phyloP scores from a whole-genome alignment of 345 rosid genomes.

The Cardiospermum halicacabum region DNA sequence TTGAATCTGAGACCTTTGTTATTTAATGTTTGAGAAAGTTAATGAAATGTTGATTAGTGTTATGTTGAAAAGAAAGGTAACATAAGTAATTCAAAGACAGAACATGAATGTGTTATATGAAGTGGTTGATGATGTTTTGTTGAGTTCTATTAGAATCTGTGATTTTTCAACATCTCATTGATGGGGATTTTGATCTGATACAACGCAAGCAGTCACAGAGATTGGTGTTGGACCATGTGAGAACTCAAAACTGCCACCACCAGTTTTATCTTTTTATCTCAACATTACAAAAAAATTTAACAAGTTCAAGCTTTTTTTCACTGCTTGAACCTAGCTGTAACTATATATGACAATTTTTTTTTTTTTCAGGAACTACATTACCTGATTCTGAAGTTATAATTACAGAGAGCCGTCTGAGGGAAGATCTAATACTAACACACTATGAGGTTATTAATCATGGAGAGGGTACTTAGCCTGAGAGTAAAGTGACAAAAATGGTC shows the following conservation, averaged over 20 bases:
- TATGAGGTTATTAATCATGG: slow-evolving; percentile 5
- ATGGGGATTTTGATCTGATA: background rate
- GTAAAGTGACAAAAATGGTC: slow-evolving; percentile 67
- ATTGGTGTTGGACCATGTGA: background rate
- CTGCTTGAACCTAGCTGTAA: background rate
- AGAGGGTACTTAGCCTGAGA: slow-evolving; percentile 37
- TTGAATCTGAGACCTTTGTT: no score
- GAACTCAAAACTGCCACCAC: background rate
- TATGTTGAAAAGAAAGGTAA: no score
- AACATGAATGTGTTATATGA: background rate
- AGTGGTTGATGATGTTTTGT: background rate
- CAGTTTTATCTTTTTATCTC: background rate
- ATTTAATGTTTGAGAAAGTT: no score
- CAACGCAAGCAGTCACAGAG: background rate
- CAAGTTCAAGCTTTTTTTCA: background rate
- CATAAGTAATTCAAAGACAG: background rate
- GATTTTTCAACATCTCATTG: background rate
- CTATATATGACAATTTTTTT: background rate
- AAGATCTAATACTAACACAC: background rate
- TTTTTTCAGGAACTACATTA: background rate
- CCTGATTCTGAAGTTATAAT: slow-evolving; percentile 5
- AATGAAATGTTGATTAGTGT: no score
- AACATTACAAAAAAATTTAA: background rate
- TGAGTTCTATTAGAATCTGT: background rate
- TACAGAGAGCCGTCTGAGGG: background rate